Evolutionary conservation across 1,284 basidiomycete species (phyloP), one percentile per base, ranked within the genome.

Genomic region (Takashimella tepidaria): DNA sequence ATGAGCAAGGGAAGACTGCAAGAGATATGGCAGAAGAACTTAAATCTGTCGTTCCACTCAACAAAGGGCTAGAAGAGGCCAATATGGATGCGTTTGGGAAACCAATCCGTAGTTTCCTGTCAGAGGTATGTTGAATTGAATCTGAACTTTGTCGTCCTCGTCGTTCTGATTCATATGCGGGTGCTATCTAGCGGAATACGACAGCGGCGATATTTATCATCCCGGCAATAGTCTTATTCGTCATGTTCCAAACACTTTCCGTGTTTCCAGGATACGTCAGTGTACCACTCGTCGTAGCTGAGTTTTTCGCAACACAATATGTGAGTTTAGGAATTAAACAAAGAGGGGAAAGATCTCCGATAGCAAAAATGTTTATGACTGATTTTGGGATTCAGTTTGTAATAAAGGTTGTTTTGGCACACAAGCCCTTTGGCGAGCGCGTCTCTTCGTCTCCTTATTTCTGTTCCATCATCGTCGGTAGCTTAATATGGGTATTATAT

Each of bases 21-120:
- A 79, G 87, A 49, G 96, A 98, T 65, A 93, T 99, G 89, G 92
- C 96, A 0, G 80, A 86, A 10, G 92, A 98, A 76, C 79, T 98
- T 52, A 95, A 93, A 77, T 89, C 87, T 58, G 73, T 91, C 25
- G 86, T 85, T 3, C 88, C 93, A 1, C 97, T 88, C 83, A 86
- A 85, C 64, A 83, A 86, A 13, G 95, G 90, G 0, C 73, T 98
- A 58, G 85, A 90, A 61, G 92, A 96, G 62, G 88, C 89, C 26
- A 55, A 51, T 51, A 53, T 45, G 21, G 53, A 53, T 20, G 43
- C 44, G n/a, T 50, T 49, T 10, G 75, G 75, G 0, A 43, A 54
- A 6, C 23, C 40, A 12, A 60, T 59, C 25, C 41, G 45, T 16
- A 24, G 52, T 3, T 49, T 57, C 2, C 51, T 75, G 10, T 49